Evolutionary conservation across 169 alveolate species (phyloP).

Genomic region (Cryptosporidium andersoni): DNA sequence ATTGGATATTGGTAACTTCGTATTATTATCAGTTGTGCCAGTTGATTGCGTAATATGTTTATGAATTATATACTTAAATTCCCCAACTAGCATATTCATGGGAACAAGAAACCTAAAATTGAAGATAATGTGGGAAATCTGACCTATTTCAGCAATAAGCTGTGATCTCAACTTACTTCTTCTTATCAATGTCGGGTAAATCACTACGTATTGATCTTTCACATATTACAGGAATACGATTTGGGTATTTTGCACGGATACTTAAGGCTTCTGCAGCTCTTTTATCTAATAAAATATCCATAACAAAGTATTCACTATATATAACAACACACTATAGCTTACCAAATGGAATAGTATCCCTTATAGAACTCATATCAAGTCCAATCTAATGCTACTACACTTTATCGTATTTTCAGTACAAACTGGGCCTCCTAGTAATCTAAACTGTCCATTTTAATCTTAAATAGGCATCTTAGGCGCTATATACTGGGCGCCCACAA

Average conservation of each 20-base stretch:
- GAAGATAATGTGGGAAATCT: slow-evolving; percentile 1
- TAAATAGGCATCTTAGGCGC: neutral
- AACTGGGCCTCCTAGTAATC: neutral
- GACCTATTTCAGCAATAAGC: neutral
- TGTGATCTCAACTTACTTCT: slow-evolving; percentile 71
- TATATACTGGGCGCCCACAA: too few relatives aligned
- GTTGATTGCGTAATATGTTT: slow-evolving; percentile 81
- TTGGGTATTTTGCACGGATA: slow-evolving; percentile 84
- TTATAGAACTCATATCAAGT: slow-evolving; percentile 34
- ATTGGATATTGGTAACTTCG: slow-evolving; percentile 72
- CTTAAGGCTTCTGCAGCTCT: slow-evolving; percentile 85
- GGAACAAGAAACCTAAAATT: slow-evolving; percentile 82
- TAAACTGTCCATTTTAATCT: neutral
- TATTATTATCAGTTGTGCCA: slow-evolving; percentile 66
- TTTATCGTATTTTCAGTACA: neutral
- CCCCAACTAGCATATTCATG: slow-evolving; percentile 86
- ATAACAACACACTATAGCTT: neutral
- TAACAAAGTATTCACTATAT: neutral
- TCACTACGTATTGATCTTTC: slow-evolving; percentile 78
- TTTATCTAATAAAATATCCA: slow-evolving; percentile 74
- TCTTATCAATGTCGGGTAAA: slow-evolving; percentile 77
- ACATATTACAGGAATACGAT: slow-evolving; percentile 90
- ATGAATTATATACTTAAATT: slow-evolving; percentile 86
- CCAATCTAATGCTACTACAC: neutral
- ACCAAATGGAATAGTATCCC: slow-evolving; percentile 73